Percentiles rank a stretch among this genome's conserved stretches.
These are phyloP conservation scores for Microdochium bolleyi DNA, from an alignment of 2,329 filamentous ascomycete genomes.

Conservation along the genomic window DNA sequence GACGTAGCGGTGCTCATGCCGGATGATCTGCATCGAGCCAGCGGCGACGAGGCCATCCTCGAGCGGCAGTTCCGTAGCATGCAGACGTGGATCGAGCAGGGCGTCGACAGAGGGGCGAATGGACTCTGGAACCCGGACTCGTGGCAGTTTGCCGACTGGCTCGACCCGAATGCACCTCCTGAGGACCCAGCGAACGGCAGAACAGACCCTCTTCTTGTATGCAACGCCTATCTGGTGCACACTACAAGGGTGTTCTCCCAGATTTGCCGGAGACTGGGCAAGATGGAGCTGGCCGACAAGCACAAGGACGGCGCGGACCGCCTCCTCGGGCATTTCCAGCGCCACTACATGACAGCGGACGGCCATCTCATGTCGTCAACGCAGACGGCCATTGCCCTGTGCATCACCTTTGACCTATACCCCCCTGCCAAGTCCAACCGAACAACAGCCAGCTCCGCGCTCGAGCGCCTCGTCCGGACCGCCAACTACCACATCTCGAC, in stretches of 20 bases:
- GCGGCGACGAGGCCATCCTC: slow-evolving; percentile 18
- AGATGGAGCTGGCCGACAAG: slow-evolving; percentile 7
- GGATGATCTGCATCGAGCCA: slow-evolving; percentile 19
- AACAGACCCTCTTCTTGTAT: slow-evolving; percentile 24
- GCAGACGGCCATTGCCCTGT: slow-evolving; percentile 11
- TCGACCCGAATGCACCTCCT: slow-evolving; percentile 28
- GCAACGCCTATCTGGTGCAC: slow-evolving; percentile 27
- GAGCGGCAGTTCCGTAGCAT: slow-evolving; percentile 17
- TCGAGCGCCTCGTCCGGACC: slow-evolving; percentile 4
- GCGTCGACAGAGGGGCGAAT: slow-evolving; percentile 15
- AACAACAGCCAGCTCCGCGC: not conserved
- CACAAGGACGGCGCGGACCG: slow-evolving; percentile 6
- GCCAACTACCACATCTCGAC: slow-evolving; percentile 8
- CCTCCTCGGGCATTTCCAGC: slow-evolving; percentile 11
- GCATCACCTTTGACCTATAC: slow-evolving; percentile 9
- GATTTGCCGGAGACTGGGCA: slow-evolving; percentile 14
- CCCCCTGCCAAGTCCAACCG: not conserved
- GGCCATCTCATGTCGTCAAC: slow-evolving; percentile 9
- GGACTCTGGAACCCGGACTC: slow-evolving; percentile 23
- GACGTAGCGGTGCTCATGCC: slow-evolving; percentile 22
- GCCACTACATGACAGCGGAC: slow-evolving; percentile 8
- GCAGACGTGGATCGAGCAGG: slow-evolving; percentile 17
- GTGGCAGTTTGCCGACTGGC: slow-evolving; percentile 30
- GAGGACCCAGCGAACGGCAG: slow-evolving; percentile 19
- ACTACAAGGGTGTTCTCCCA: slow-evolving; percentile 19